Evolutionary conservation across 495 filamentous ascomycete genomes (phyloP).

Genomic region (Aspergillus baeticus): DNA sequence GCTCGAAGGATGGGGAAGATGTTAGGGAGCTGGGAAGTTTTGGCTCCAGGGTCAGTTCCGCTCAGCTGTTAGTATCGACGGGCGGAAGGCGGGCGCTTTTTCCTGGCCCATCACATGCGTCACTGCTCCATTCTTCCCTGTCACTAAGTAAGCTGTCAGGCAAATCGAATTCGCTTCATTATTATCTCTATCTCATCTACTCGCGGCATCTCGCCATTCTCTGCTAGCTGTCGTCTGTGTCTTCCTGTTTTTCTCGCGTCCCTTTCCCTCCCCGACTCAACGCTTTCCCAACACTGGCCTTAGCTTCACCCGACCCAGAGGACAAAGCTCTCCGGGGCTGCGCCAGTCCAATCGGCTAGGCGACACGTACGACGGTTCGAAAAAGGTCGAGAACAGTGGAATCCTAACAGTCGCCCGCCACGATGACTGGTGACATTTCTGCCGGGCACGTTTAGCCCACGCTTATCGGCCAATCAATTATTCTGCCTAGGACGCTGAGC

Average conservation of each 20-base stretch:
- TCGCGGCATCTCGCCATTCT: neutral
- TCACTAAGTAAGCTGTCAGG: too few species aligned
- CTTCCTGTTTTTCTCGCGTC: neutral
- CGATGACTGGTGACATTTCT: constrained; percentile 5
- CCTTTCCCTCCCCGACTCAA: neutral
- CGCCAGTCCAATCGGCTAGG: constrained; percentile 7
- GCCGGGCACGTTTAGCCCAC: constrained; percentile 3
- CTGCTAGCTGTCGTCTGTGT: neutral
- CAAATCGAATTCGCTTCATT: neutral
- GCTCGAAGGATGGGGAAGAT: neutral
- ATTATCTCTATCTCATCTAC: neutral
- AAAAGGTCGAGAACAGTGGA: neutral
- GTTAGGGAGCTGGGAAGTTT: neutral
- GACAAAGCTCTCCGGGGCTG: constrained; percentile 8
- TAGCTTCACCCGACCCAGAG: constrained; percentile 9
- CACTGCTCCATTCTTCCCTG: neutral
- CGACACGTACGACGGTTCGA: constrained; percentile 5
- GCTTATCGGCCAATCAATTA: constrained; percentile 13
- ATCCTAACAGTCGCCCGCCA: neutral
- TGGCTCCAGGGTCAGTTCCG: neutral
- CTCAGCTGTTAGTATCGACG: constrained; percentile 22
- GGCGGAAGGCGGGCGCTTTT: constrained; percentile 14
- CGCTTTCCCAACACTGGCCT: constrained; percentile 13
- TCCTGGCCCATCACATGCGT: constrained; percentile 19
- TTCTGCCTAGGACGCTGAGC: neutral